Evolutionary conservation across 2,329 filamentous ascomycete species (phyloP), one percentile per base, ranked within the genome.

Genomic region (Colletotrichum salicis): DNA sequence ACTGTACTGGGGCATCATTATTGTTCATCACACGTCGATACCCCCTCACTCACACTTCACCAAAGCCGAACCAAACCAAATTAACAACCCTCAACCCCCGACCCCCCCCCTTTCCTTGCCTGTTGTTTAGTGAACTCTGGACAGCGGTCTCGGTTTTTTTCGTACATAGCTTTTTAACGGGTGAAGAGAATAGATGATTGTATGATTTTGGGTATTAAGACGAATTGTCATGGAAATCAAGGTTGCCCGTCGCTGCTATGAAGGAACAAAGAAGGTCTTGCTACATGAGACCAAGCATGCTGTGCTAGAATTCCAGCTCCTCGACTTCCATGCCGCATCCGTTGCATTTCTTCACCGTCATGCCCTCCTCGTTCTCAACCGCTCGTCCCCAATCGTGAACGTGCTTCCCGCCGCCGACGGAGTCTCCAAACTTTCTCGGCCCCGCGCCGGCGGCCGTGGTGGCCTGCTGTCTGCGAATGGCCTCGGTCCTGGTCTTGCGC

Each of bases 401-500:
- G 85, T 99, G 96, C 77, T 89, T 93, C 6, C 87, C 87, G 57
- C 84, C 86, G 5, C 88, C 89, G 29, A 98, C 87, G 63, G 88
- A 87, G 80, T 97, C 94, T 0, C 96, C 95, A 84, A 98, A 97
- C 70, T 85, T 86, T 52, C 83, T 85, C 13, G 87, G 86, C 24
- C 82, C 85, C 1, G 80, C 82, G 2, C 87, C 86, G 66, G 88
- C 89, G 19, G 82, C 83, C 1, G 80, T 82, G 4, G 87, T 86
- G 67, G 88, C 89, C 66, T 90, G 87, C 76, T 91, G 92, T 61
- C 95, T 86, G 67, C 95, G 90, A 77, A 96, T 97, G 0, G 95
- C 94, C 76, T 98, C 96, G 0, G 97, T 95, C 57, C 95, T 87
- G 13, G 96, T 99, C 80, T 95, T 92, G 82, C 96, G 95, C 86